These are phyloP conservation scores for Anthracocystis walkeri DNA, from an alignment of 1,284 basidiomycete species.

Conservation along the genomic window DNA sequence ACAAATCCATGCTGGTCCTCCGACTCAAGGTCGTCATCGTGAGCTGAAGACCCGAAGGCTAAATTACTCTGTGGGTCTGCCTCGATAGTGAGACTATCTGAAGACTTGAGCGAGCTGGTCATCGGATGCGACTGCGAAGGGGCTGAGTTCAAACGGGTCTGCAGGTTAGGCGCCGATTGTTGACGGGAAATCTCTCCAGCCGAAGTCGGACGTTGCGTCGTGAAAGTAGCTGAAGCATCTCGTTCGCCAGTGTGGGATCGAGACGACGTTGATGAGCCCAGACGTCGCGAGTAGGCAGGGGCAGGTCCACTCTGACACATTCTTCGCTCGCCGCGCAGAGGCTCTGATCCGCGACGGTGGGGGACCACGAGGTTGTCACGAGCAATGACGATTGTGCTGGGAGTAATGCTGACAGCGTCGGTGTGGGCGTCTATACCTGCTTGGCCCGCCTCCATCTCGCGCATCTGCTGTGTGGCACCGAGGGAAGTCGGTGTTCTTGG, in stretches of 20 bases:
- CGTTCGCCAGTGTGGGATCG: slow-evolving; percentile 17
- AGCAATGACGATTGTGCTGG: slow-evolving; percentile 30
- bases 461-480: slow-evolving; percentile 29
- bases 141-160: slow-evolving; percentile 4
- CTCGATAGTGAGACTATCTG: slow-evolving; percentile 12
- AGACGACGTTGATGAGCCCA: slow-evolving; percentile 26
- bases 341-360: neutral
- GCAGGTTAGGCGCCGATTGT: neutral
- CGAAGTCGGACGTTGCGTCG: slow-evolving; percentile 1
- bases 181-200: slow-evolving; percentile 2
- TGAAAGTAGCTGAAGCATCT: neutral
- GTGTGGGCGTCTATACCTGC: neutral
- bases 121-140: slow-evolving; percentile 5
- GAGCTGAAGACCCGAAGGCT: neutral
- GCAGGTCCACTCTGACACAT: slow-evolving; percentile 13
- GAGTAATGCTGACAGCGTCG: slow-evolving; percentile 8
- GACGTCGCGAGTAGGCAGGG: slow-evolving; percentile 23
- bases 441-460: slow-evolving; percentile 35
- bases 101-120: slow-evolving; percentile 14
- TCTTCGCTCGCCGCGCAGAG: neutral
- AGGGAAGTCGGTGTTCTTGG: slow-evolving; percentile 13
- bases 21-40: slow-evolving; percentile 12
- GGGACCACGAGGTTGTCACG: slow-evolving; percentile 23
- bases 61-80: neutral
- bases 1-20: slow-evolving; percentile 14